Conservation (phyloP, 2,329 filamentous ascomycete species). For the Neonectria sp. region DNA sequence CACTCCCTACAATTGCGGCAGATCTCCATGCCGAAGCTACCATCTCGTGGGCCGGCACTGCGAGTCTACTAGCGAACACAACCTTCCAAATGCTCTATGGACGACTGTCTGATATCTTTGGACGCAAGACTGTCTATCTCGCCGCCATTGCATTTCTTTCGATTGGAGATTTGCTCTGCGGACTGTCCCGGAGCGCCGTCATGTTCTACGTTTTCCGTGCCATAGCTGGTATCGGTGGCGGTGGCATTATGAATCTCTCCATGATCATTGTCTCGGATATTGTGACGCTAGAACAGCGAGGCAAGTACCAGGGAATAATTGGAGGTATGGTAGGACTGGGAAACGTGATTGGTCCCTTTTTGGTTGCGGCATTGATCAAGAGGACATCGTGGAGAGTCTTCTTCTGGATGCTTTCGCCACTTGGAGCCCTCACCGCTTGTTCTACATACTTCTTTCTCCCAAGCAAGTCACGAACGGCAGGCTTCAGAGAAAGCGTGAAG, state of each 20-base stretch:
- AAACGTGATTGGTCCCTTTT: constrained; percentile 60
- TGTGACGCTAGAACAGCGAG: constrained; percentile 70
- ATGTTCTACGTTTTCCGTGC: constrained; percentile 75
- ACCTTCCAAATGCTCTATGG: constrained; percentile 77
- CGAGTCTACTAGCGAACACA: constrained; percentile 70
- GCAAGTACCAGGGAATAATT: constrained; percentile 66
- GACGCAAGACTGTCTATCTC: constrained; percentile 71
- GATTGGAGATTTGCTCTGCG: constrained; percentile 72
- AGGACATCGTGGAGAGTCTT: constrained; percentile 58
- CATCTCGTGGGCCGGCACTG: constrained; percentile 70
- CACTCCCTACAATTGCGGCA: constrained; percentile 66
- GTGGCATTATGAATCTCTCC: constrained; percentile 70
- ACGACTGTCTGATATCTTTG: constrained; percentile 72
- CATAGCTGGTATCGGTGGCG: constrained; percentile 73
- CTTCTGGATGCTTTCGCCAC: constrained; percentile 66
- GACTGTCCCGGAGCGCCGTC: constrained; percentile 67
- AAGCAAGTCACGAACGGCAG: constrained; percentile 64
- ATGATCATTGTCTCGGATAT: constrained; percentile 76
- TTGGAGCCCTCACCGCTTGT: constrained; percentile 61
- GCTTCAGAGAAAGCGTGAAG: constrained; percentile 62
- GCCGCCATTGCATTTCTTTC: constrained; percentile 66
- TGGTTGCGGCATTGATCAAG: constrained; percentile 58
- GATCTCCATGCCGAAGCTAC: constrained; percentile 63
- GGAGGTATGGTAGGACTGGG: constrained; percentile 58
- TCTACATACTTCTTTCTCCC: constrained; percentile 65